These are phyloP conservation scores for Floccularia luteovirens DNA, from an alignment of 768 basidiomycete species.

Conservation along the genomic window DNA sequence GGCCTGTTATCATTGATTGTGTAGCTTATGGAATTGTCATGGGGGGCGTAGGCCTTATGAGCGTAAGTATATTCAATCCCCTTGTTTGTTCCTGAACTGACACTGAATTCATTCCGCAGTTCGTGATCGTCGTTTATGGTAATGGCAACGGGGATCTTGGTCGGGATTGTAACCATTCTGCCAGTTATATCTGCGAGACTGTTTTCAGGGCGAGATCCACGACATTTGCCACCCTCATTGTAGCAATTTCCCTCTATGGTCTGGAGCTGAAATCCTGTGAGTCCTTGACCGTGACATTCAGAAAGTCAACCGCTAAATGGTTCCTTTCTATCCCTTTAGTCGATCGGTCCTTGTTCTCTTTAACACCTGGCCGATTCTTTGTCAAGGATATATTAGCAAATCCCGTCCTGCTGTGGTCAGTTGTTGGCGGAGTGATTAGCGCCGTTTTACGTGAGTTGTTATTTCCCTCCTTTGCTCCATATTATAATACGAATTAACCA, in stretches of 20 bases:
- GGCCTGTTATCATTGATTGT: conserved; percentile 28
- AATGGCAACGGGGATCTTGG: conserved; percentile 21
- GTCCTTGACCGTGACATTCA: conserved; percentile 2
- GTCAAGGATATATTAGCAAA: conserved; percentile 27
- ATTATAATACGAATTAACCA: not conserved
- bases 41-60: conserved; percentile 22
- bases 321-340: conserved; percentile 11
- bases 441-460: conserved; percentile 25
- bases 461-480: not conserved
- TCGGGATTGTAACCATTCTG: conserved; percentile 20
- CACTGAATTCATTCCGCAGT: conserved; percentile 11
- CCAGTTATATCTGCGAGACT: conserved; percentile 15
- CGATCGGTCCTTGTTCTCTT: conserved; percentile 27
- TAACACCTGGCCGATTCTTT: conserved; percentile 25
- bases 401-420: conserved; percentile 25
- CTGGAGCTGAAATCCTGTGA: conserved; percentile 29
- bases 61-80: conserved; percentile 15
- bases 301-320: not conserved
- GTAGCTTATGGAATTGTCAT: conserved; percentile 28
- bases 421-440: conserved; percentile 24
- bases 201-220: conserved; percentile 29
- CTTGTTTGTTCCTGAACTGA: not conserved
- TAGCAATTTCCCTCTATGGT: conserved; percentile 26
- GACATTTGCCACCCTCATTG: conserved; percentile 28
- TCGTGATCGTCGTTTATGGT: conserved; percentile 29